Base-by-base conservation (phyloP, 768 basidiomycete species). In the Trametes sanguinea region DNA sequence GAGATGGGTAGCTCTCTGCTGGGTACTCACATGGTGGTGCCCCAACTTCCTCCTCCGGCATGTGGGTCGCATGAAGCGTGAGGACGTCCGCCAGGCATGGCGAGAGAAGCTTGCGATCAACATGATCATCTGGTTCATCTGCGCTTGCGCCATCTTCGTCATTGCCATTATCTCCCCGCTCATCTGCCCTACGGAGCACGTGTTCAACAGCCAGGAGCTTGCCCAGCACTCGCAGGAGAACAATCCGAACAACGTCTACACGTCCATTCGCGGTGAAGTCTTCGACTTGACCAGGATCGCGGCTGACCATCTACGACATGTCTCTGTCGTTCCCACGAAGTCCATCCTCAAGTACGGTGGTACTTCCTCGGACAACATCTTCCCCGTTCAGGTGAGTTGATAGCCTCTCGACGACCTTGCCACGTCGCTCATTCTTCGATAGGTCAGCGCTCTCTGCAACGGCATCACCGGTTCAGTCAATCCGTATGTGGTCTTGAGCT, bases 61-160 rank as follows among this genome's bases (percentile, higher is more conserved):
- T 72, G 64, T 92, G 56, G 95, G 96, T 1, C 82, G 92, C 32
- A 97, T 98, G 95, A 97, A 98, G 77, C 89, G 96, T 6, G 74
- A 89, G 64, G 97, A 99, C 69, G 82, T 99, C 27, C 85, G 90
- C 29, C 94, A 98, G 74, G 97, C 97, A 1, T 99, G 97, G 97
- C 80, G 96, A 61, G 97, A 98, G 76, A 98, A 99, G 75, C 80
- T 98, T 1, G 92, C 94, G 3, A 83, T 98, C 70, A 98, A 98
- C 74, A 75, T 99, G 61, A 79, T 99, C 76, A 98, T 99, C 68
- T 98, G 95, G 96, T 86, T 97, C 70, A 79, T 92, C 33, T 98
- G 95, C 65, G 89, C 75, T n/a, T 86, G 85, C 67, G 88, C 94
- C 0, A 82, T 95, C 50, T 98, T 99, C 74, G 90, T 99, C 69